phyloP scores from a whole-genome alignment of 257 asterid species.

The Verbascum thapsus region DNA sequence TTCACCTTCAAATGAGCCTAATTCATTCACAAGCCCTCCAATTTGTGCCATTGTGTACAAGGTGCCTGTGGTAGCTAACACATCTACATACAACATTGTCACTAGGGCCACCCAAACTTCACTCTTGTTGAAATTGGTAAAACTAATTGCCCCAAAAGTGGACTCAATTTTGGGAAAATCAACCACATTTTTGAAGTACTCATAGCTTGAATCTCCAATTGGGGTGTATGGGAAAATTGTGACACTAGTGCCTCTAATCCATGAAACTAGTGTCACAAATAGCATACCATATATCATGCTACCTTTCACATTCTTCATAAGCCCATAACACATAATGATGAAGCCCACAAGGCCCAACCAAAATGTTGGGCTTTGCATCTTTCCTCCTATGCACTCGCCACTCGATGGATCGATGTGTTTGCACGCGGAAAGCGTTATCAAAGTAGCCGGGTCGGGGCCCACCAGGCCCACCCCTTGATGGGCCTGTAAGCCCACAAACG shows the following conservation, averaged over 20 bases:
- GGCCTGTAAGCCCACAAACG: constrained; percentile 71
- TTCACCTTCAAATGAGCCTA: constrained; percentile 66
- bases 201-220: constrained; percentile 54
- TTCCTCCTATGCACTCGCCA: constrained; percentile 64
- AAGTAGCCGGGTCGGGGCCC: constrained; percentile 60
- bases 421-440: constrained; percentile 59
- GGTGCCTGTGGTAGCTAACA: constrained; percentile 72
- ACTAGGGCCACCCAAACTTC: constrained; percentile 70
- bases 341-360: constrained; percentile 72
- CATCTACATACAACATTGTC: constrained; percentile 67
- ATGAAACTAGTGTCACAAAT: constrained; percentile 65
- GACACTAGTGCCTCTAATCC: constrained; percentile 69
- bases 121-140: constrained; percentile 48
- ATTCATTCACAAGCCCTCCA: constrained; percentile 57
- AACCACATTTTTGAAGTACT: constrained; percentile 56
- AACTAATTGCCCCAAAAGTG: constrained; percentile 57
- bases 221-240: constrained; percentile 64
- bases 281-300: constrained; percentile 83
- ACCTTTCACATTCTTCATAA: constrained; percentile 68
- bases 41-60: constrained; percentile 72
- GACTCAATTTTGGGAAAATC: constrained; percentile 66
- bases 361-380: constrained; percentile 72
- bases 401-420: constrained; percentile 34
- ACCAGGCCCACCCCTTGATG: constrained; percentile 70
- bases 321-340: constrained; percentile 55